Base-by-base conservation (phyloP, 441 rosid species). In the Kokia cookei region DNA sequence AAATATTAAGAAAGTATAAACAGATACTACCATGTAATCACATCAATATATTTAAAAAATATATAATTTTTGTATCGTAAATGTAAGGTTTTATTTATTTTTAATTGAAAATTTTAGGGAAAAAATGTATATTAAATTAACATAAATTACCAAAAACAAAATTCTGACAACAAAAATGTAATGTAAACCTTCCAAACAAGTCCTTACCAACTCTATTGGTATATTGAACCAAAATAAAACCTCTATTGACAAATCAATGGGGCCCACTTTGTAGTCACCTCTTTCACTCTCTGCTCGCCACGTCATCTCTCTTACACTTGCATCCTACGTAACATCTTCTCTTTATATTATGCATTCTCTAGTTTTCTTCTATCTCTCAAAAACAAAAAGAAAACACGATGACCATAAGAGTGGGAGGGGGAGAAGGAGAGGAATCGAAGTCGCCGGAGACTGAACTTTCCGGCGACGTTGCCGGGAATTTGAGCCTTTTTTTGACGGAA, bases 401-500 rank as follows among this genome's bases (percentile, higher is more conserved):
- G 58, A 9, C 22, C 26, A 40, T 14, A 4, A 35, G 40, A 35
- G 8, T 35, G 35, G 67, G 3, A 7, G 37, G 13, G 9, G 37
- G 9, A 64, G 14, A 27, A 55, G 76, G 48, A 54, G 64, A 69
- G 47, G 61, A 55, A 11, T 76, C 3, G 4, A 68, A 1, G n/a
- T 45, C 73, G 12, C 65, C 75, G 76, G 71, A 10, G 32, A 40
- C 2, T 32, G 77, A 75, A 24, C 45, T 74, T 37, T 24, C 64
- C 47, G 58, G 72, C 40, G 67, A 62, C 1, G 8, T 76, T 1
- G 45, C 68, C 22, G 19, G 69, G 19, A 61, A 12, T 3, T 26
- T 79, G 62, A 55, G 76, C n/a, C 51, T 75, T 15, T 57, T 83
- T 7, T 54, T 85, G 11, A 17, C 9, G 3, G 84, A 85, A 9